These are phyloP conservation scores for Globisporangium orthogonon DNA, from an alignment of 352 stramenopile species.

Conservation along the genomic window DNA sequence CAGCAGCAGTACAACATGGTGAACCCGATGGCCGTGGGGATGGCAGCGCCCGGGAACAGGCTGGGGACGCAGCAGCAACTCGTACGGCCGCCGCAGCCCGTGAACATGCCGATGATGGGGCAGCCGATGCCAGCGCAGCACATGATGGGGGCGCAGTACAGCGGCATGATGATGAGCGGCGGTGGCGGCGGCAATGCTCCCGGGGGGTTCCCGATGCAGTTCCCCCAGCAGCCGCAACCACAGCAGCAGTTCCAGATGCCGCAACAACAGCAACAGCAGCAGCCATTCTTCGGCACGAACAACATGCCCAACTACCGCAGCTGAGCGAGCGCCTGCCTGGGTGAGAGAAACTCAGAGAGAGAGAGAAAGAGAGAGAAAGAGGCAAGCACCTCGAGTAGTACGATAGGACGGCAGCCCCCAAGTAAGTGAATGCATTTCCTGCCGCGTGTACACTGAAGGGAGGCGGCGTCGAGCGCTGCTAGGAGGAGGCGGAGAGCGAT, in stretches of 20 bases:
- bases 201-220: constrained; percentile 10
- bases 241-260: constrained; percentile 15
- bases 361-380: not conserved
- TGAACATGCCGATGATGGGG: constrained; percentile 13
- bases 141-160: constrained; percentile 8
- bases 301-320: constrained; percentile 9
- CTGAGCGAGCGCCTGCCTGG: constrained; percentile 2
- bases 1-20: constrained; percentile 18
- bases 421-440: not conserved
- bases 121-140: no score
- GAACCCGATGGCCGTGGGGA: constrained; percentile 15
- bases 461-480: no score
- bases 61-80: constrained; percentile 14
- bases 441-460: no score
- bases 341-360: no score
- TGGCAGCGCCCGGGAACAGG: constrained; percentile 9
- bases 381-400: not conserved
- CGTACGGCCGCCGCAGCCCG: constrained; percentile 32
- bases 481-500: not conserved
- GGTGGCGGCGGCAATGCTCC: no score
- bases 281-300: constrained; percentile 7
- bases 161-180: constrained; percentile 12
- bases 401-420: not conserved
- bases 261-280: not conserved
- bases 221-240: constrained; percentile 5